phyloP scores from a whole-genome alignment of 2,329 filamentous ascomycete species.

The Graphiopsis chlorocephala region DNA sequence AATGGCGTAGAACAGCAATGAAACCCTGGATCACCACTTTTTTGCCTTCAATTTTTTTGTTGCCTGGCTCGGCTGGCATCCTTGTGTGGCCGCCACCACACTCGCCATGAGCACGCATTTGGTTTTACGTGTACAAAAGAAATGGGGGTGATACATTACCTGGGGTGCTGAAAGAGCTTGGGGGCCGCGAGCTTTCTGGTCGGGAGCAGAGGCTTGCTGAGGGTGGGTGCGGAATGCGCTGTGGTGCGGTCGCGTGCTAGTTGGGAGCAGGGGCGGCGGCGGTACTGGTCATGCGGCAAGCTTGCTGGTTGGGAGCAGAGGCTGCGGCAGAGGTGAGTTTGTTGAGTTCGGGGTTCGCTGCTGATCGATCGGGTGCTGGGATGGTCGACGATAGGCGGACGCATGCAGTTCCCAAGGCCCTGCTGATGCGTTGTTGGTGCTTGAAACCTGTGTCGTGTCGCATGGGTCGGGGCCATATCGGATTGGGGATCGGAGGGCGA shows the following conservation, averaged over 20 bases:
- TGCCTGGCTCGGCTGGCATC: constrained; percentile 5
- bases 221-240: background rate
- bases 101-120: constrained; percentile 10
- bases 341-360: background rate
- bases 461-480: background rate
- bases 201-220: constrained; percentile 6
- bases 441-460: background rate
- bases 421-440: constrained; percentile 4
- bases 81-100: constrained; percentile 11
- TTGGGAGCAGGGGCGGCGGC: constrained; percentile 6
- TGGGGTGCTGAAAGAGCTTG: constrained; percentile 2
- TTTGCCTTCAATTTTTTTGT: constrained; percentile 8
- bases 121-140: constrained; percentile 8
- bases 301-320: constrained; percentile 10
- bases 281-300: background rate
- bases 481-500: background rate
- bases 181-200: background rate
- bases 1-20: background rate
- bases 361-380: background rate
- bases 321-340: constrained; percentile 1
- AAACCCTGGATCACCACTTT: background rate
- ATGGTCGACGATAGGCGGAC: background rate
- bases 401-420: constrained; percentile 15
- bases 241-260: constrained; percentile 3
- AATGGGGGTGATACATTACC: constrained; percentile 6